A percentile compares a stretch with the other conserved stretches of the same genome.
These are phyloP conservation scores for Penicillium sp. DNA, from an alignment of 2,329 filamentous ascomycete species.

Conservation along the genomic window DNA sequence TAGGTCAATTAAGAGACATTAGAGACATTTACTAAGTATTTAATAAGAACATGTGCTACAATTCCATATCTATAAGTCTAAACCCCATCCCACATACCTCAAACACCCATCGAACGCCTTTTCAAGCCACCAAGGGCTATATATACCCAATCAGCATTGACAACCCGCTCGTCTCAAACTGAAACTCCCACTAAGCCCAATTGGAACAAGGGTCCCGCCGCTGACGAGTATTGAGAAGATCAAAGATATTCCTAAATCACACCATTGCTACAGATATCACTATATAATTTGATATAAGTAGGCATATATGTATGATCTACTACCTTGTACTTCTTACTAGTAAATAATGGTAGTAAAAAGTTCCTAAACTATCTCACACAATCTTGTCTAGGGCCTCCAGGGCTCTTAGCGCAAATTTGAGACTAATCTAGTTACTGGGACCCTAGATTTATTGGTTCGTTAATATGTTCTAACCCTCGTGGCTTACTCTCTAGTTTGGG, in stretches of 20 bases:
- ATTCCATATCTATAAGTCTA: not conserved
- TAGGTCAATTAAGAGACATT: not conserved
- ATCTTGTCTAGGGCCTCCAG: slow-evolving; percentile 1
- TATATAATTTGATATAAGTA: not conserved
- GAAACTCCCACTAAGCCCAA: slow-evolving; percentile 20
- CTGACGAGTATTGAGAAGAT: slow-evolving; percentile 17
- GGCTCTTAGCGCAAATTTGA: slow-evolving; percentile 1
- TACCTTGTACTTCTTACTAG: not conserved
- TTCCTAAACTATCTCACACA: not conserved
- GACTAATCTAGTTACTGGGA: not conserved
- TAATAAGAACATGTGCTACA: not conserved
- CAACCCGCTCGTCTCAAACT: slow-evolving; percentile 17
- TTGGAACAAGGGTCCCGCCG: slow-evolving; percentile 11
- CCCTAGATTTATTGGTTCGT: not conserved
- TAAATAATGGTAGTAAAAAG: not conserved
- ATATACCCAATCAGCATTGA: slow-evolving; percentile 1
- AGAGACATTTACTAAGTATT: not conserved
- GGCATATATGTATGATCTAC: not conserved
- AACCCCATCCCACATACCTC: not conserved
- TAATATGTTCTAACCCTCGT: not conserved
- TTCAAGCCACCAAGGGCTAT: not conserved
- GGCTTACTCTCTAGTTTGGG: not conserved
- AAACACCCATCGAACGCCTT: not conserved
- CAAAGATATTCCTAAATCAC: not conserved
- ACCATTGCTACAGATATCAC: not conserved